These are phyloP conservation scores for Jatropha podagrica DNA, from an alignment of 441 rosid species.

Conservation along the genomic window DNA sequence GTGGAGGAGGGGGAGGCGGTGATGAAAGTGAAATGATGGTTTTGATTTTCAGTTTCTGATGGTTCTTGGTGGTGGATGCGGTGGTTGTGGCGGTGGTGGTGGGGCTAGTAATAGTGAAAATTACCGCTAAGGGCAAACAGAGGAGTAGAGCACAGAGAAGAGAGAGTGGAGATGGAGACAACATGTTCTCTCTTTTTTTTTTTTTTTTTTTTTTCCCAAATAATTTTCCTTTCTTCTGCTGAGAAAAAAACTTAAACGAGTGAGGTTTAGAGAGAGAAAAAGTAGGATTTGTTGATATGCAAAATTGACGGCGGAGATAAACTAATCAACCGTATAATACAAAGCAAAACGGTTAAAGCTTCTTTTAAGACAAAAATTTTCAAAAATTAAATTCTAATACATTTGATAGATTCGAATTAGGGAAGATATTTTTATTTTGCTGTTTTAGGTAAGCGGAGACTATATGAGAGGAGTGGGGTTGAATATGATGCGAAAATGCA, in stretches of 20 bases:
- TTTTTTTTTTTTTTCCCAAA: neutral
- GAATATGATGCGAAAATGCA: neutral
- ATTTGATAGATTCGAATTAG: too few species aligned
- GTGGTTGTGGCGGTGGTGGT: constrained; percentile 21
- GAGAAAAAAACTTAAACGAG: too few species aligned
- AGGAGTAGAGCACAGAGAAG: constrained; percentile 60
- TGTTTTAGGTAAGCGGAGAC: too few species aligned
- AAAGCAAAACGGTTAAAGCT: too few species aligned
- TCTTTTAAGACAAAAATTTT: too few species aligned
- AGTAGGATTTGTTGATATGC: neutral
- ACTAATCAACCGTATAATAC: neutral
- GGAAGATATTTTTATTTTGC: too few species aligned
- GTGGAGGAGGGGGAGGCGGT: constrained; percentile 16
- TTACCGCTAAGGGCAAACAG: constrained; percentile 53
- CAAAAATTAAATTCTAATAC: too few species aligned
- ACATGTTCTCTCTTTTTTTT: constrained; percentile 32
- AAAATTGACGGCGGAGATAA: neutral
- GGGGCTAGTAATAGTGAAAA: constrained; percentile 43
- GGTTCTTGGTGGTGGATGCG: constrained; percentile 4
- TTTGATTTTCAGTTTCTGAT: constrained; percentile 7
- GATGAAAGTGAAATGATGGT: constrained; percentile 16
- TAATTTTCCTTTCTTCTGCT: neutral
- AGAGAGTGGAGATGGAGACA: constrained; percentile 54
- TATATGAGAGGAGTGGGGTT: too few species aligned
- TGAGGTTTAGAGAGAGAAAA: neutral